phyloP scores from a whole-genome alignment of 495 filamentous ascomycete species.

The Penicillium robsamsonii region DNA sequence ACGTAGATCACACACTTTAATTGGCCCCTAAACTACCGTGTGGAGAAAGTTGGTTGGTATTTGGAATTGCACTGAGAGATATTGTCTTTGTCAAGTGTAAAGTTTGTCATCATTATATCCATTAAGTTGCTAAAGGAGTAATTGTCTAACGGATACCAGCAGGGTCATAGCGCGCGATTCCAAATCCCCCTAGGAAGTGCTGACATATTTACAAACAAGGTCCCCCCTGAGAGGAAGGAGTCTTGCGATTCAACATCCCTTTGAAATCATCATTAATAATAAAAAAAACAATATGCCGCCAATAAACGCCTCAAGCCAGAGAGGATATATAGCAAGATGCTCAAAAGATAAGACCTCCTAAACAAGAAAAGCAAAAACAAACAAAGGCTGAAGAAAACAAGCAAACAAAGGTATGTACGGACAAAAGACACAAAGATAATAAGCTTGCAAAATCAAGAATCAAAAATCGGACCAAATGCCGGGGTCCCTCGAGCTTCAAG shows the following conservation, averaged over 20 bases:
- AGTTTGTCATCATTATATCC: not conserved
- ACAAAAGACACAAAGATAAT: not conserved
- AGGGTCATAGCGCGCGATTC: constrained; percentile 7
- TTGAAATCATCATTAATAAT: not conserved
- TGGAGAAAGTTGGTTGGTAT: not conserved
- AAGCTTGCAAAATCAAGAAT: constrained; percentile 51
- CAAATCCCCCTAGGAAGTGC: constrained; percentile 5
- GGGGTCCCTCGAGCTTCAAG: constrained; percentile 67
- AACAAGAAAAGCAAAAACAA: not conserved
- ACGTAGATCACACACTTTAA: not conserved
- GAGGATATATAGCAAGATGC: constrained; percentile 3
- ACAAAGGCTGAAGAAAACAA: constrained; percentile 1
- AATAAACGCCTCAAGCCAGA: not conserved
- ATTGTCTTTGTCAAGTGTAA: not conserved
- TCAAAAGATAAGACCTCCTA: not conserved
- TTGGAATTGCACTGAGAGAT: constrained; percentile 6
- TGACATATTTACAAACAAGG: constrained; percentile 4
- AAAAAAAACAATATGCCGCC: not conserved
- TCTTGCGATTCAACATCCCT: not conserved
- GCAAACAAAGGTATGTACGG: not conserved
- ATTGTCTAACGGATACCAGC: not conserved
- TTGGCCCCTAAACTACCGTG: not conserved
- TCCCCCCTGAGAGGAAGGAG: not conserved
- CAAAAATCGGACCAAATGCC: constrained; percentile 78
- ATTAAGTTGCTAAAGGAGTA: not conserved